These are phyloP conservation scores for Suillus hirtellus DNA, from an alignment of 768 basidiomycete species.

Conservation along the genomic window DNA sequence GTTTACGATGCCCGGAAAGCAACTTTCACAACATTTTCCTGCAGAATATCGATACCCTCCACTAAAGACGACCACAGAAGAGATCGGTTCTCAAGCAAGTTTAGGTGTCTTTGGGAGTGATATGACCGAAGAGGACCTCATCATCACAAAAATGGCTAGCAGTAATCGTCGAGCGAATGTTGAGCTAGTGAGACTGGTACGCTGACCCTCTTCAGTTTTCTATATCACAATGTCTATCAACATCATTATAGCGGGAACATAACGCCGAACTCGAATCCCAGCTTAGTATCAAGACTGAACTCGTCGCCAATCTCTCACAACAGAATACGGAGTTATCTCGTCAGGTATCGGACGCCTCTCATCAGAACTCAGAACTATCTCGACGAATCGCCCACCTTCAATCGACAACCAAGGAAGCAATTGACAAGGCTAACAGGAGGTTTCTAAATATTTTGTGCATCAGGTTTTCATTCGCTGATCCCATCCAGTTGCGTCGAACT, in stretches of 20 bases:
- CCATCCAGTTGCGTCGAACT: constrained; percentile 30
- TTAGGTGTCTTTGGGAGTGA: constrained; percentile 1
- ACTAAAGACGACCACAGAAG: constrained; percentile 13
- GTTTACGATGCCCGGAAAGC: constrained; percentile 3
- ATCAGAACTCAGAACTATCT: constrained; percentile 7
- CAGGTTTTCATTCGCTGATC: not conserved
- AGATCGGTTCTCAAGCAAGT: not conserved
- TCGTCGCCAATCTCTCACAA: constrained; percentile 15
- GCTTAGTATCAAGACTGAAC: constrained; percentile 20
- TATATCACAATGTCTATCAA: not conserved
- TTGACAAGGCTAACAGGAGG: constrained; percentile 23
- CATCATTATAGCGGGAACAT: constrained; percentile 19
- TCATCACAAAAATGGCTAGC: constrained; percentile 12
- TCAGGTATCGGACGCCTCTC: not conserved
- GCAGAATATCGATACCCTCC: constrained; percentile 14
- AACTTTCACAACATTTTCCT: constrained; percentile 6
- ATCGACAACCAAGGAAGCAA: constrained; percentile 16
- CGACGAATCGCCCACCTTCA: not conserved
- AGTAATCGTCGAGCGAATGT: constrained; percentile 11
- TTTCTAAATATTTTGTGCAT: constrained; percentile 7
- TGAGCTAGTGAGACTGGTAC: constrained; percentile 19
- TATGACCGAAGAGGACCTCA: not conserved
- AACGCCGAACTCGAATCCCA: constrained; percentile 22
- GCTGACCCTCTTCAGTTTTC: not conserved
- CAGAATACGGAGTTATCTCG: constrained; percentile 14